Base-by-base conservation (phyloP, 192 early-diverging fungal genomes). In the Mortierella antarctica region DNA sequence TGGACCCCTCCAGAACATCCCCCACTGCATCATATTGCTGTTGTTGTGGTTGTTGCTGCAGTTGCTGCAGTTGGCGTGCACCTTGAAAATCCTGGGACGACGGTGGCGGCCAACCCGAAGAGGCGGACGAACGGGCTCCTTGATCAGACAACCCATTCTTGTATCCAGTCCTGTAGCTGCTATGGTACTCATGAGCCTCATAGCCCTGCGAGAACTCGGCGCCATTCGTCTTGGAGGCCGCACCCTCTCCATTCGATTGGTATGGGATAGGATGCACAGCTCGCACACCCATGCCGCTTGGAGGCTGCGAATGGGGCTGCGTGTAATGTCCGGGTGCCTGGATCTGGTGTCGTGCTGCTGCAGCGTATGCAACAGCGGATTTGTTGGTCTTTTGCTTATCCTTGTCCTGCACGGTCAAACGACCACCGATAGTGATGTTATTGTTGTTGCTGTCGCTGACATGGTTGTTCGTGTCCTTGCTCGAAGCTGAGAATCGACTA, bases 401-500 rank as follows among this genome's bases (percentile, higher is more conserved):
- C 49, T 62, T 61, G 23, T 62, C 58, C 17, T 49, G 55, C 4
- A 20, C 46, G 18, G 7, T n/a, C 57, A 59, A 59, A n/a, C 39
- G 42, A 42, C 57, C 23, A 7, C 4, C 40, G 14, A 7, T 57
- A 18, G 10, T 57, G 31, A 7, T 44, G 7, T 14, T 54, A n/a
- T 49, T 58, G 55, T 8, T 31, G 18, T 51, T 40, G 14, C 11
- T 39, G 31, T 46, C 9, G 2, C 6, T 59, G 15, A 7, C 42
- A n/a, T 23, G 14, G 40, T n/a, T 65, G 55, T 42, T 65, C 5
- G 53, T 20, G 31, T 65, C 71, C 20, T 57, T 63, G 55, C 21
- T 54, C 17, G 67, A 62, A 18, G 65, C 63, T 13, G 75, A 79
- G 20, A 79, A 62, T 12, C 75, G 75, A 59, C 49, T 71, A 40